phyloP scores from a whole-genome alignment of 352 stramenopile genomes.

The Phytophthora tentaculata region DNA sequence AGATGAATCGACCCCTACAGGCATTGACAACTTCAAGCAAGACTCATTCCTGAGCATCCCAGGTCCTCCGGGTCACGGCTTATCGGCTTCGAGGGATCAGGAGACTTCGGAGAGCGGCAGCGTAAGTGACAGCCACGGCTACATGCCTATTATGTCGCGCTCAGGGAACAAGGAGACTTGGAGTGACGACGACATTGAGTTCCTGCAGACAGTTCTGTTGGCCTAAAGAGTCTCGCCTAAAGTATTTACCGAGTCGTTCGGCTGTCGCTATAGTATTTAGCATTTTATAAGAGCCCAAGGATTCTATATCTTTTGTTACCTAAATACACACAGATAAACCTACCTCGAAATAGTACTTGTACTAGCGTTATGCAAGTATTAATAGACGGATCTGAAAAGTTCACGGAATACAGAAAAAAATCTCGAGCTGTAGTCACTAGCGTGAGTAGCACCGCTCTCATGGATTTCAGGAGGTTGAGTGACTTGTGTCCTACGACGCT shows the following conservation, averaged over 20 bases:
- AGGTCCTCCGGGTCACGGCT: slow-evolving; percentile 5
- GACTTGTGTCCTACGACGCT: slow-evolving; percentile 9
- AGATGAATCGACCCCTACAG: slow-evolving; percentile 55
- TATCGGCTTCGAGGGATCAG: slow-evolving; percentile 13
- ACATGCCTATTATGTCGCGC: slow-evolving; percentile 56
- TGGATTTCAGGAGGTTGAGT: slow-evolving; percentile 7
- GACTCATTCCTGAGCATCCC: slow-evolving; percentile 61
- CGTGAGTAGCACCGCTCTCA: background rate
- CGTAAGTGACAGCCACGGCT: slow-evolving; percentile 44
- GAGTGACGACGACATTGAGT: slow-evolving; percentile 85
- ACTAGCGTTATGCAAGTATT: too few species aligned
- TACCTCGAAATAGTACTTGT: too few species aligned
- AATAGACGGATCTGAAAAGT: too few species aligned
- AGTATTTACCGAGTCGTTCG: slow-evolving; percentile 10
- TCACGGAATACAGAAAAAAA: too few species aligned
- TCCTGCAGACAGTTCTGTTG: slow-evolving; percentile 77
- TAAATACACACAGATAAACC: slow-evolving; percentile 25
- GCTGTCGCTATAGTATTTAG: too few species aligned
- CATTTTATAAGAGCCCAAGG: slow-evolving; percentile 40
- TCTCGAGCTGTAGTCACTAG: background rate
- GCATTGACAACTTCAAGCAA: slow-evolving; percentile 65
- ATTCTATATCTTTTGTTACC: slow-evolving; percentile 14
- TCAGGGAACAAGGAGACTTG: slow-evolving; percentile 64
- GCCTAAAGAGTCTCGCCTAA: slow-evolving; percentile 33
- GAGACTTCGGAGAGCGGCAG: slow-evolving; percentile 29